These are phyloP conservation scores for Astrothelium macrocarpum DNA, from an alignment of 495 filamentous ascomycete species.

Conservation along the genomic window DNA sequence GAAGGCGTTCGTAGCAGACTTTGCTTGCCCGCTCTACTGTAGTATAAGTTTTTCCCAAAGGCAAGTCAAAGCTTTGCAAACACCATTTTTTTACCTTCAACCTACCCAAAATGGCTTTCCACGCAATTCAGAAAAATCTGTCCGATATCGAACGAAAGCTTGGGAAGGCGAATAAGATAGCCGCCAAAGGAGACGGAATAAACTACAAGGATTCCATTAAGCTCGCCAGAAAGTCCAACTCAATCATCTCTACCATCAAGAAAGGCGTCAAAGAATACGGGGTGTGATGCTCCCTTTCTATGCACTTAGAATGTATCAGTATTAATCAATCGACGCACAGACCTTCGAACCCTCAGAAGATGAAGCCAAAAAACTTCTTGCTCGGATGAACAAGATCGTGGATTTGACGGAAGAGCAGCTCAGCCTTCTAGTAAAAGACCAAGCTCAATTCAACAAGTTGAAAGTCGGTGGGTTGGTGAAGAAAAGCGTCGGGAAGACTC, in stretches of 20 bases:
- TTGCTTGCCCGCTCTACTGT: background rate
- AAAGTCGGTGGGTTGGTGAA: background rate
- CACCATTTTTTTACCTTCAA: background rate
- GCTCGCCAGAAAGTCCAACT: background rate
- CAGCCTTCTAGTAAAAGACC: background rate
- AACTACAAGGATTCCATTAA: background rate
- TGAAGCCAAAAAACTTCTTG: background rate
- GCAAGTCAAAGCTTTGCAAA: too few species aligned
- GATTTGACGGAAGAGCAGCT: background rate
- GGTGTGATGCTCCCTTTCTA: background rate
- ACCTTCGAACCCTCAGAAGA: background rate
- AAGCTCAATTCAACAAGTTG: background rate
- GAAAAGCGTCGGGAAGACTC: background rate
- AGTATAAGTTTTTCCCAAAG: background rate
- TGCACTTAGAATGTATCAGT: background rate
- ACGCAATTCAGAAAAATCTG: background rate
- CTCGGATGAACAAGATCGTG: background rate
- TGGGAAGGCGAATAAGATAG: background rate
- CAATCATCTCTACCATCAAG: background rate
- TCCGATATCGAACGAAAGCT: background rate
- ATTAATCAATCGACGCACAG: background rate
- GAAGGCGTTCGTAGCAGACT: background rate
- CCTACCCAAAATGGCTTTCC: background rate
- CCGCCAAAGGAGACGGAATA: background rate
- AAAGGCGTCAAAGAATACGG: background rate